These are phyloP conservation scores for Tolypocladium nubicola DNA, from an alignment of 2,329 filamentous ascomycete genomes.

Conservation along the genomic window DNA sequence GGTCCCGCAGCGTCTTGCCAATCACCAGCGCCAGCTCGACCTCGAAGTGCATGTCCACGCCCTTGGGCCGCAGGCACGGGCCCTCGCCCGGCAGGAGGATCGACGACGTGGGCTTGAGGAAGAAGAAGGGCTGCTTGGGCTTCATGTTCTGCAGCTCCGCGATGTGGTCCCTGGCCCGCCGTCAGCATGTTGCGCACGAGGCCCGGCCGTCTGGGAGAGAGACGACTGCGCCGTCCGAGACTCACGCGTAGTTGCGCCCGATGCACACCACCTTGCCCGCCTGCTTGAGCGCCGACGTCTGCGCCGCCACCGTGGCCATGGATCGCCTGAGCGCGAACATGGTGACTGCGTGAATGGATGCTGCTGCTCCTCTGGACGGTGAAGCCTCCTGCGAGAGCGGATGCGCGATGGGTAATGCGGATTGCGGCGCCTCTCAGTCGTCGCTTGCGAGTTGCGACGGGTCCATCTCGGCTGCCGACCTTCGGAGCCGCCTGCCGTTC, in stretches of 20 bases:
- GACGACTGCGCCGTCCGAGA: conserved; percentile 3
- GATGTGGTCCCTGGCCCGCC: conserved; percentile 65
- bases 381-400: not conserved
- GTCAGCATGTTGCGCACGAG: not conserved
- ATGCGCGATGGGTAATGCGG: not conserved
- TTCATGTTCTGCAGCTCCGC: conserved; percentile 77
- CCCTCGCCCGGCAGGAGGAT: conserved; percentile 72
- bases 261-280: conserved; percentile 82
- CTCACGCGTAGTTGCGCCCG: conserved; percentile 89
- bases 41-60: conserved; percentile 85
- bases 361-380: not conserved
- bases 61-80: conserved; percentile 70
- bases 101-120: conserved; percentile 85
- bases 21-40: conserved; percentile 88
- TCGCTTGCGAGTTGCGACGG: not conserved
- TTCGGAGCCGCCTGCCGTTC: not conserved
- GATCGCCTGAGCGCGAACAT: conserved; percentile 27
- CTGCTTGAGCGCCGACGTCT: conserved; percentile 37
- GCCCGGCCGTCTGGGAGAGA: no score
- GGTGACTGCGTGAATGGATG: not conserved
- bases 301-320: conserved; percentile 27
- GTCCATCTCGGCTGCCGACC: not conserved
- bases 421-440: not conserved
- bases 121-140: conserved; percentile 97
- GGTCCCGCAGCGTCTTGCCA: conserved; percentile 67